A percentile compares a stretch with the other conserved stretches of the same genome.
Conservation (phyloP, 1,139 yeast species). For the Candida dubliniensis region DNA sequence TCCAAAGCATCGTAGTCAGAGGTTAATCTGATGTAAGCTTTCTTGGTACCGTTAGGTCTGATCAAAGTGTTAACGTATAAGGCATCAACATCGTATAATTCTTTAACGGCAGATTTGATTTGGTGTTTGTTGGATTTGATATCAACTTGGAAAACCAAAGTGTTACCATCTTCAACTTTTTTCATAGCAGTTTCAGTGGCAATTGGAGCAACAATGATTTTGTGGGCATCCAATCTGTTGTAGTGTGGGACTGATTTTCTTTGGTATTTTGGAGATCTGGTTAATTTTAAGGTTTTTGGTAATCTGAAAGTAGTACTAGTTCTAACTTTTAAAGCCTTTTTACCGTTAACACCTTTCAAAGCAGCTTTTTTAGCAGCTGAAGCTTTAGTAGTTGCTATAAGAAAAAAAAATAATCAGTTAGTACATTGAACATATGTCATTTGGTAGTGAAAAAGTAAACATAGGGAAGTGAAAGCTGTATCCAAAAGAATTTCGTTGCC, state of each 20-base stretch:
- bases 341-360: constrained; percentile 93
- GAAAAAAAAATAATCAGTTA: constrained; percentile 14
- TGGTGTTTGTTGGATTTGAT: constrained; percentile 96
- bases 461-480: too few species aligned
- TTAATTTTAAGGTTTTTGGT: constrained; percentile 95
- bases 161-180: constrained; percentile 99
- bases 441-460: neutral
- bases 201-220: constrained; percentile 91
- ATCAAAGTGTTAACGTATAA: constrained; percentile 92
- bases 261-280: constrained; percentile 94
- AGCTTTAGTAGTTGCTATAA: constrained; percentile 65
- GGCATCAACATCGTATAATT: constrained; percentile 95
- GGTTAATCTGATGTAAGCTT: constrained; percentile 98
- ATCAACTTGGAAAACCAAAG: constrained; percentile 97
- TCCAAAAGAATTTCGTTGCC: too few species aligned
- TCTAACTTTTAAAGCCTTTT: constrained; percentile 91
- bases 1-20: constrained; percentile 99
- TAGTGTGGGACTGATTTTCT: constrained; percentile 96
- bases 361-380: constrained; percentile 98
- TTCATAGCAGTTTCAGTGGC: constrained; percentile 99
- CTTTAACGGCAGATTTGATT: constrained; percentile 98
- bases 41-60: constrained; percentile 99
- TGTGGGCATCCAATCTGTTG: constrained; percentile 96
- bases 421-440: neutral
- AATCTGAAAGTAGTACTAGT: constrained; percentile 93